Conservation (phyloP, 345 rosid species). For the Citrus sp. region DNA sequence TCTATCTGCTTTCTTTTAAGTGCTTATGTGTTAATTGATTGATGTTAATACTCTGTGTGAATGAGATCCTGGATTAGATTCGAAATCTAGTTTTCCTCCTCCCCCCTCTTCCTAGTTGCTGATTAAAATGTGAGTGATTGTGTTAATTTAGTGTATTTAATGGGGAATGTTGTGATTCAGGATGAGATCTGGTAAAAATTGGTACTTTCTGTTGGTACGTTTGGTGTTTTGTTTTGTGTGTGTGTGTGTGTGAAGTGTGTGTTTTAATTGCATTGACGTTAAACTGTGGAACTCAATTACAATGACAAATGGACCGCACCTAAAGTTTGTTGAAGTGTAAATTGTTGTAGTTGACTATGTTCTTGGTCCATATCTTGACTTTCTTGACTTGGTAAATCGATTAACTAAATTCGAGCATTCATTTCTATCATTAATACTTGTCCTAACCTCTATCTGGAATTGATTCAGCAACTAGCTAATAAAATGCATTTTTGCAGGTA, state of each 20-base stretch:
- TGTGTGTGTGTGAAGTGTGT: neutral
- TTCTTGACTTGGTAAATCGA: neutral
- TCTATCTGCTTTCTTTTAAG: neutral
- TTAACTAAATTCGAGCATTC: neutral
- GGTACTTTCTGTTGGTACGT: neutral
- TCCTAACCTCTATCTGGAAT: neutral
- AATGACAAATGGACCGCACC: neutral
- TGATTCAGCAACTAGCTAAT: neutral
- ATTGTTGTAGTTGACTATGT: neutral
- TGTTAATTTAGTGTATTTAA: neutral
- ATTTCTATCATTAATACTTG: neutral
- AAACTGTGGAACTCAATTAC: neutral
- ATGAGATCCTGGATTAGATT: neutral
- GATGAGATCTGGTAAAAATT: constrained; percentile 24
- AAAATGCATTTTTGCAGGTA: neutral
- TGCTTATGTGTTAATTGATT: neutral
- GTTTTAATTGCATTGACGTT: neutral
- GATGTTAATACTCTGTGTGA: neutral
- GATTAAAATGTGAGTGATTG: neutral
- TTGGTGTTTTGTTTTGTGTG: neutral
- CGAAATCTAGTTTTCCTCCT: neutral
- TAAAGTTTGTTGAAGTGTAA: neutral
- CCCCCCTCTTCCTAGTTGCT: neutral
- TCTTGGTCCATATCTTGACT: neutral
- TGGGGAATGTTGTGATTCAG: neutral